Base-by-base conservation (phyloP, 768 basidiomycete species). In the Mrakia gelida region DNA sequence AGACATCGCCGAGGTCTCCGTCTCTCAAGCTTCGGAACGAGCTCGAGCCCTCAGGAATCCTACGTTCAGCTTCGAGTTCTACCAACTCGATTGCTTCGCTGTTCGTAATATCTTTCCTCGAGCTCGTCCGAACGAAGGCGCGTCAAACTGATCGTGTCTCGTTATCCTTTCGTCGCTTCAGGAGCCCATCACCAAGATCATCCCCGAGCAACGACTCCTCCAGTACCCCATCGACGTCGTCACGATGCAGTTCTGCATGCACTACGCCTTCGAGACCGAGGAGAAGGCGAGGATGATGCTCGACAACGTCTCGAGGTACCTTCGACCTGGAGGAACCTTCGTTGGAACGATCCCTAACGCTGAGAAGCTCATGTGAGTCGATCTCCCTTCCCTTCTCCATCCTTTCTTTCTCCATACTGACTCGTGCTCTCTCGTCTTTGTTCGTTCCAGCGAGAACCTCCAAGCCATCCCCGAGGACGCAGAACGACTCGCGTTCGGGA, bases 181-280 rank as follows among this genome's bases (percentile, higher is more conserved):
- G 85, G 87, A 91, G 80, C 86, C 91, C 3, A 86, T 98, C 56
- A 87, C 89, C 26, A 88, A 88, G 71, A 90, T 87, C n/a, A 88
- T 98, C 71, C 85, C 90, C 5, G 88, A 88, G 1, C 87, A 87
- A 26, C 49, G 56, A 32, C 86, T 87, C 79, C 87, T 93, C 34
- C 86, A 85, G 0, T 87, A 88, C 43, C 91, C 91, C 8, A 97
- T 97, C 82, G 97, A 98, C 82, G 93, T 94, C 76, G 94, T 98
- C 8, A 93, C 94, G 3, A 93, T 98, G 94, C 97, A 99, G 83
- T 99, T 99, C 84, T 98, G 97, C 85, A 98, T 99, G 93, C 97
- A 99, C 84, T 98, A 99, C 82, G 97, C 97, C 11, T 98, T 99
- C 83, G 95, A 98, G 84, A 91, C 88, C n/a, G 88, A 90, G 43